phyloP scores from a whole-genome alignment of 2,329 filamentous ascomycete genomes.

The Meredithiella fracta region DNA sequence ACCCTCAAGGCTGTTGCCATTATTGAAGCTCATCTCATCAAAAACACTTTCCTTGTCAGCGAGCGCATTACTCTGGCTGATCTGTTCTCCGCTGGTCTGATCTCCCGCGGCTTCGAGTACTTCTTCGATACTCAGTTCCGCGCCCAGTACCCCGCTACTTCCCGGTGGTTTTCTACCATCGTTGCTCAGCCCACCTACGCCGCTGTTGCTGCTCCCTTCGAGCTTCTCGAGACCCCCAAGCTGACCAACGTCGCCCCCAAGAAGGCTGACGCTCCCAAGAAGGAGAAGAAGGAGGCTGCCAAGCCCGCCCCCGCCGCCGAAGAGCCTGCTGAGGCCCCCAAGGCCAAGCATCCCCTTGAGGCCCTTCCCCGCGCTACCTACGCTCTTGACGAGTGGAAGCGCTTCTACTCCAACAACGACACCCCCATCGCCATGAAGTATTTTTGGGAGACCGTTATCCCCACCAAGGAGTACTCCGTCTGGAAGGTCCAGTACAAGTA shows the following conservation, averaged over 20 bases:
- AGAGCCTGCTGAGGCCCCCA: constrained; percentile 45
- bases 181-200: constrained; percentile 85
- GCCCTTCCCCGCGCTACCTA: constrained; percentile 63
- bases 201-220: constrained; percentile 56
- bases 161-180: constrained; percentile 90
- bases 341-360: constrained; percentile 94
- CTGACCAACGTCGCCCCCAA: constrained; percentile 54
- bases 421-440: constrained; percentile 74
- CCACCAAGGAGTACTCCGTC: constrained; percentile 87
- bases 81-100: constrained; percentile 63
- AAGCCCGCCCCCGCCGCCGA: constrained; percentile 24
- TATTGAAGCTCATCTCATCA: constrained; percentile 72
- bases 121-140: constrained; percentile 90
- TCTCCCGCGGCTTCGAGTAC: constrained; percentile 78
- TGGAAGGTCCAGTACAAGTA: constrained; percentile 97
- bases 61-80: constrained; percentile 97
- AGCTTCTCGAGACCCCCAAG: constrained; percentile 71
- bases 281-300: constrained; percentile 23
- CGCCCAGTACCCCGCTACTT: constrained; percentile 62
- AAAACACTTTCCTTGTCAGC: constrained; percentile 93
- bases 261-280: constrained; percentile 58
- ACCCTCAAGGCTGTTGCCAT: constrained; percentile 51
- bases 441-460: constrained; percentile 88
- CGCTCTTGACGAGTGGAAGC: constrained; percentile 94
- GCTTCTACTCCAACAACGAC: constrained; percentile 93